phyloP scores from a whole-genome alignment of 202 grass and related monocot genomes.

The Musa balbisiana region DNA sequence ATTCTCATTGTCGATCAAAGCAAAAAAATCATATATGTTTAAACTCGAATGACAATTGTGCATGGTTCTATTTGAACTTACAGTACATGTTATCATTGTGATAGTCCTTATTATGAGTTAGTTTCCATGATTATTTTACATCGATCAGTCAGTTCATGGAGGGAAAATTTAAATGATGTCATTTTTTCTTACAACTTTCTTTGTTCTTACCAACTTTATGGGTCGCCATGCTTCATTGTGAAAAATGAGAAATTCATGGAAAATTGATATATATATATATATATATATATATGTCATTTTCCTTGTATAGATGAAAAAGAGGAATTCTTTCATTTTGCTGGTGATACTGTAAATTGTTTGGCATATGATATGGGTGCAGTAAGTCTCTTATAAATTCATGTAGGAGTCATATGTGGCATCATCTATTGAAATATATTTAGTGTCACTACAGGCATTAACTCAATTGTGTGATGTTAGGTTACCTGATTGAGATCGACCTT shows the following conservation, averaged over 20 bases:
- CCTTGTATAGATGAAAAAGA: not conserved
- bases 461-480: not conserved
- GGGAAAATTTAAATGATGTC: no score
- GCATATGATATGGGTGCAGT: not conserved
- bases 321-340: not conserved
- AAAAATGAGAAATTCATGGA: no score
- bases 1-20: no score
- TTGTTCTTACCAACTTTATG: not conserved
- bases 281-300: not conserved
- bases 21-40: not conserved
- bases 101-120: no score
- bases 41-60: not conserved
- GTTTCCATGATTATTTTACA: no score
- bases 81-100: no score
- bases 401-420: not conserved
- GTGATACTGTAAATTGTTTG: not conserved
- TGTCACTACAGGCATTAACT: not conserved
- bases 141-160: no score
- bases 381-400: not conserved
- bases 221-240: no score
- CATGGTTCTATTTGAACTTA: no score
- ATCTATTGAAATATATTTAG: not conserved
- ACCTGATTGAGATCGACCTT: not conserved
- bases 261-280: no score
- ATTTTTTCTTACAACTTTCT: not conserved